Percentiles rank a stretch among this genome's conserved stretches.
Conservation (phyloP, 1,284 basidiomycete genomes). For the Moesziomyces aphidis region DNA sequence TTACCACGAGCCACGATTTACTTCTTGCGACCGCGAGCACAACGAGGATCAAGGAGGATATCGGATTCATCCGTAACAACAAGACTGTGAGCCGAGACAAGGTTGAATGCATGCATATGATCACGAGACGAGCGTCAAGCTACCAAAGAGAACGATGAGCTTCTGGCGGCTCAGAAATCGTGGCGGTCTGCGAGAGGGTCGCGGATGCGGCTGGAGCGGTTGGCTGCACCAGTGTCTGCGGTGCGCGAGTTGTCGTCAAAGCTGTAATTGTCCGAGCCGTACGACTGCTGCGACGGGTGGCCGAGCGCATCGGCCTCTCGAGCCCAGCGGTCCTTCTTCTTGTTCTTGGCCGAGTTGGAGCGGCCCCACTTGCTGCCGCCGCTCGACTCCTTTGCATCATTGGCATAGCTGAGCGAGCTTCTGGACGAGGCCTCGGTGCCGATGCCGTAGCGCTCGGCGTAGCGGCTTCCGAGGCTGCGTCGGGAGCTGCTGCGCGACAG, state of each 20-base stretch:
- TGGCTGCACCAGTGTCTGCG: constrained; percentile 3
- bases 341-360: constrained; percentile 35
- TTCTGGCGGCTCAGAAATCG: constrained; percentile 27
- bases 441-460: constrained; percentile 50
- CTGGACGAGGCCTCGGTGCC: constrained; percentile 38
- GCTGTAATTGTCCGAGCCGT: constrained; percentile 36
- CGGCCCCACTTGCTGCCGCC: constrained; percentile 34
- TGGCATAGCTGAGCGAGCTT: constrained; percentile 44
- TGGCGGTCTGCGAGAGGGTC: constrained; percentile 47
- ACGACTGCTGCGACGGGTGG: constrained; percentile 25
- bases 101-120: not conserved
- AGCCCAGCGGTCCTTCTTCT: constrained; percentile 52
- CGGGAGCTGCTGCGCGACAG: constrained; percentile 44
- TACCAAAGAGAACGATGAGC: too few relatives aligned
- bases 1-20: too few relatives aligned
- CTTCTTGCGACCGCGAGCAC: too few relatives aligned
- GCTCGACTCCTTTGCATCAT: constrained; percentile 17
- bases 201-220: constrained; percentile 37
- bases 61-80: too few relatives aligned
- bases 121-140: not conserved
- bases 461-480: constrained; percentile 45
- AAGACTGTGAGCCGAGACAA: not conserved
- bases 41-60: too few relatives aligned
- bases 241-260: constrained; percentile 26
- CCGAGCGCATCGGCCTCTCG: constrained; percentile 49